Evolutionary conservation across 306 rosid species (phyloP).

Genomic region (Rosa chinensis): DNA sequence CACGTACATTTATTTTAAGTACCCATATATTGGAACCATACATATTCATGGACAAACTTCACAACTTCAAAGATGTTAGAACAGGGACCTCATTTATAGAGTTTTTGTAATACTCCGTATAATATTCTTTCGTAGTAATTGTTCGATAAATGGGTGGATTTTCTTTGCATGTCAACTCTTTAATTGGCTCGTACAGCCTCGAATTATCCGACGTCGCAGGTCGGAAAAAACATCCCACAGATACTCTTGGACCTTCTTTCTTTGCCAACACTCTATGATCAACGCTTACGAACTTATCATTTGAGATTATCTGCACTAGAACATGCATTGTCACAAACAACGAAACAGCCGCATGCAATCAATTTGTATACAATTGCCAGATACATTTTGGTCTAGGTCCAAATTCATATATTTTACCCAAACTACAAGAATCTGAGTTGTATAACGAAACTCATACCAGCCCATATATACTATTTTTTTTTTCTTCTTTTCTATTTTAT

Average conservation of each 20-base stretch:
- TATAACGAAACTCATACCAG: too few species aligned
- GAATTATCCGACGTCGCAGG: not conserved
- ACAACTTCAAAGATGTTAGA: not conserved
- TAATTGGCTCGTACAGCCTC: not conserved
- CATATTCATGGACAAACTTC: not conserved
- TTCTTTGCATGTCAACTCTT: not conserved
- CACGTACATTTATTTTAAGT: too few species aligned
- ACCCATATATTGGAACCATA: too few species aligned
- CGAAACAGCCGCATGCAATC: not conserved
- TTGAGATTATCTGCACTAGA: not conserved
- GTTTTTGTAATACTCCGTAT: not conserved
- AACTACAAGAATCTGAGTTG: too few species aligned
- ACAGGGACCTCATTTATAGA: not conserved
- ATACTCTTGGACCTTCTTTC: slow-evolving; percentile 5
- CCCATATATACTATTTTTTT: too few species aligned
- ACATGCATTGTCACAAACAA: not conserved
- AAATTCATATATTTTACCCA: too few species aligned
- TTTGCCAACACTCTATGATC: not conserved
- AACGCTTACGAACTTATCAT: not conserved
- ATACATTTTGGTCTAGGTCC: too few species aligned
- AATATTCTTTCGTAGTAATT: not conserved
- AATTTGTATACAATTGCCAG: too few species aligned
- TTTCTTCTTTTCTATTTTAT: too few species aligned
- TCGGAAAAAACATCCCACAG: not conserved
- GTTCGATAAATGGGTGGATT: not conserved